phyloP scores from a whole-genome alignment of 148 eudicot genomes.

The Nepenthes mirabilis region DNA sequence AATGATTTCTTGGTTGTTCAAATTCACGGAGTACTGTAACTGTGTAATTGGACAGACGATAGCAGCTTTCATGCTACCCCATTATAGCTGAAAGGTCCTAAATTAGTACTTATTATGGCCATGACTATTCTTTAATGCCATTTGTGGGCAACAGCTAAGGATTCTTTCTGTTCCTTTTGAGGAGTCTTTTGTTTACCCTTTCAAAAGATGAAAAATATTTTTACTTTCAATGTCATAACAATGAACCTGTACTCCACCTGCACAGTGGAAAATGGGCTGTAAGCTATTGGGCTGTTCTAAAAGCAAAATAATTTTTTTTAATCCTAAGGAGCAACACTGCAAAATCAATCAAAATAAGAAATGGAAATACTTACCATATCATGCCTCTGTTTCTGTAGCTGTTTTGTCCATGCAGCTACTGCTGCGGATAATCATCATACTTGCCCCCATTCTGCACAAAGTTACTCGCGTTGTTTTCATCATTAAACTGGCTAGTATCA shows the following conservation, averaged over 20 bases:
- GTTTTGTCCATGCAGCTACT: slow-evolving; percentile 18
- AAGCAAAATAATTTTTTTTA: slow-evolving; percentile 5
- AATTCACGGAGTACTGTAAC: too few relatives aligned
- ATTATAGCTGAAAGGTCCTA: too few relatives aligned
- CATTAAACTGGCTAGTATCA: slow-evolving; percentile 15
- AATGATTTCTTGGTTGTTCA: too few relatives aligned
- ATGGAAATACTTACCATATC: slow-evolving; percentile 34
- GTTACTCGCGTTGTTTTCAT: slow-evolving; percentile 18
- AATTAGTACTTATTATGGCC: too few relatives aligned
- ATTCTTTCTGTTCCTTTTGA: slow-evolving; percentile 8
- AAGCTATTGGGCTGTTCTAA: slow-evolving; percentile 23
- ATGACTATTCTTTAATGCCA: too few relatives aligned
- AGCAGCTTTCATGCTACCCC: too few relatives aligned
- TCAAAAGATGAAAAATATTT: slow-evolving; percentile 16
- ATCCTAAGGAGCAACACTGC: neutral
- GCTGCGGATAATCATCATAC: slow-evolving; percentile 20
- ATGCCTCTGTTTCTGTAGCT: slow-evolving; percentile 7
- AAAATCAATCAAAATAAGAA: slow-evolving; percentile 1
- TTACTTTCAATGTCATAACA: slow-evolving; percentile 38
- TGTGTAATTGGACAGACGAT: too few relatives aligned
- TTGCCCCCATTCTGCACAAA: slow-evolving; percentile 24
- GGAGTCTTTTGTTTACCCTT: slow-evolving; percentile 8
- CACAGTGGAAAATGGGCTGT: slow-evolving; percentile 87
- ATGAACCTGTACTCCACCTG: slow-evolving; percentile 95
- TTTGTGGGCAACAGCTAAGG: neutral